These are phyloP conservation scores for Nicotiana undulata DNA, from an alignment of 257 asterid genomes.

Conservation along the genomic window DNA sequence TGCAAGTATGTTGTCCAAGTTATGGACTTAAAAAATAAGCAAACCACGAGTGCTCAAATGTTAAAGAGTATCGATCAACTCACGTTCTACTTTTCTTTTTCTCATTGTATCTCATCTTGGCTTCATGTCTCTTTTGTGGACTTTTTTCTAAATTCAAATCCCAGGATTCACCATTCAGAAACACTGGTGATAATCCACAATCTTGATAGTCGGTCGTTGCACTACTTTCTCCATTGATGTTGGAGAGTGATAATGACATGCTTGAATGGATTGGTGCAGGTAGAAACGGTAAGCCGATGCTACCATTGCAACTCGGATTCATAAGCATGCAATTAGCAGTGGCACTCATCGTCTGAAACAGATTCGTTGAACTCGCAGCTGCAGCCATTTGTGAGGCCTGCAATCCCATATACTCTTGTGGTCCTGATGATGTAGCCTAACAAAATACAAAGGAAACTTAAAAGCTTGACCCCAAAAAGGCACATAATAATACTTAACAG, in stretches of 20 bases:
- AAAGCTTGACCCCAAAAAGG: background rate
- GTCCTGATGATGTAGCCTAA: constrained; percentile 48
- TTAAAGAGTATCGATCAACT: background rate
- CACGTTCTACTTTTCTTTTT: constrained; percentile 80
- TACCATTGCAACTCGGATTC: constrained; percentile 31
- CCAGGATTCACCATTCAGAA: constrained; percentile 52
- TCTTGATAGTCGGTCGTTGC: constrained; percentile 52
- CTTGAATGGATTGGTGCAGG: constrained; percentile 40
- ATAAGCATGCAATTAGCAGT: constrained; percentile 25
- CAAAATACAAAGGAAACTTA: background rate
- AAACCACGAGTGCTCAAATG: background rate
- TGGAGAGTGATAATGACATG: constrained; percentile 38
- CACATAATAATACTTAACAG: constrained; percentile 25
- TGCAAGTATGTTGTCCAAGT: background rate
- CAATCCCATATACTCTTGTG: constrained; percentile 41
- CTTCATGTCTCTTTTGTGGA: constrained; percentile 69
- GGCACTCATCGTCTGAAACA: constrained; percentile 28
- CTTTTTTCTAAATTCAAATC: constrained; percentile 43
- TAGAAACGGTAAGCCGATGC: constrained; percentile 35
- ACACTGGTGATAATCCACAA: constrained; percentile 47
- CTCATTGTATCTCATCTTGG: constrained; percentile 80
- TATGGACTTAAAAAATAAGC: background rate
- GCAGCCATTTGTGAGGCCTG: constrained; percentile 27
- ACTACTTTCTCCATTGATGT: constrained; percentile 49
- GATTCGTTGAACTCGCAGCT: constrained; percentile 11